A percentile compares a stretch with the other conserved stretches of the same genome.
Evolutionary conservation across 768 basidiomycete species (phyloP).

Genomic region (Suillus cothurnatus): DNA sequence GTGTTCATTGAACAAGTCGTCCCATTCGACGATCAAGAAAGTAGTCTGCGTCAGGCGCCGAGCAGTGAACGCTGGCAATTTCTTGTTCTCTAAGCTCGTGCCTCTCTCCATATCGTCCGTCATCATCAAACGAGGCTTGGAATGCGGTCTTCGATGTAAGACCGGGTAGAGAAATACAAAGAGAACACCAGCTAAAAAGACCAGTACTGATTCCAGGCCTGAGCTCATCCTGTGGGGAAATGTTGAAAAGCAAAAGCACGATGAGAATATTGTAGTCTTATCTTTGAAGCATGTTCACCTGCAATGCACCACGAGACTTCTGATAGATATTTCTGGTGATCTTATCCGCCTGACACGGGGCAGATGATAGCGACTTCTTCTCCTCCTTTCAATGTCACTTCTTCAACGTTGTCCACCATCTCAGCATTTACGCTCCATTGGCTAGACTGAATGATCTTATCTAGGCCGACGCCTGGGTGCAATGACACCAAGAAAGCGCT

Average conservation of each 20-base stretch:
- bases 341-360: constrained; percentile 78
- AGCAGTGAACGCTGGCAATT: constrained; percentile 37
- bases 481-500: constrained; percentile 51
- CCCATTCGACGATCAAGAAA: constrained; percentile 51
- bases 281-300: neutral
- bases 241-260: constrained; percentile 6
- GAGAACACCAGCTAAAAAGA: constrained; percentile 6
- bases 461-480: constrained; percentile 54
- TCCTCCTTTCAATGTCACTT: constrained; percentile 57
- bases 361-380: constrained; percentile 82
- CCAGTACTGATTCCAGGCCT: neutral
- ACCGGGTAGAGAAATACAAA: constrained; percentile 12
- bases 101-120: constrained; percentile 19
- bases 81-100: neutral
- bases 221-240: constrained; percentile 4
- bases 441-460: constrained; percentile 56
- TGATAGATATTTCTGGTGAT: constrained; percentile 8
- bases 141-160: neutral
- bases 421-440: constrained; percentile 83
- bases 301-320: neutral
- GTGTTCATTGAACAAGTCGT: constrained; percentile 53
- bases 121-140: neutral
- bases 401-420: constrained; percentile 67
- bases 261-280: constrained; percentile 9
- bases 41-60: constrained; percentile 35